Base-by-base conservation (phyloP, 768 basidiomycete genomes). In the Dioszegia aurantiaca region DNA sequence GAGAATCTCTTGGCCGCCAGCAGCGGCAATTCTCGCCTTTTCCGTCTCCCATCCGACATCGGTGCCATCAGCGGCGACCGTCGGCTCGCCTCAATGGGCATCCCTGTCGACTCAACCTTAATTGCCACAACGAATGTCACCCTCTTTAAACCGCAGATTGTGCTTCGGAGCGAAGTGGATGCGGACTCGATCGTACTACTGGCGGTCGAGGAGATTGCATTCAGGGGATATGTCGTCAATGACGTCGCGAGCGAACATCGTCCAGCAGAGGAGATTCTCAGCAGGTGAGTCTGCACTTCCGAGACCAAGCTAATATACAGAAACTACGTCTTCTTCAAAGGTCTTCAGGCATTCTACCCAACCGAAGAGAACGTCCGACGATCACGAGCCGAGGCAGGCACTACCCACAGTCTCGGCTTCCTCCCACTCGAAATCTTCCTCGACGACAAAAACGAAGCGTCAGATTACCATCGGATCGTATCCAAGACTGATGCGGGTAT, bases 371-470 rank as follows among this genome's bases (percentile, higher is more conserved):
- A 61, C 3, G 46, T 65, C 33, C 42, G 52, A 4, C 46, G 61
- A 17, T 61, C 61, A 1, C 60, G 62, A 43, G 31, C 58, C 9
- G 26, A 61, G n/a, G 36, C 47, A 21, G 44, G 62, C 37, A 33
- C 48, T 8, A 31, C 59, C 0, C 60, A 58, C 10, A 63, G 59
- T 2, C 48, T 62, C 0, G 63, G 70, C 23, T 78, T 73, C 82
- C 84, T 98, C 26, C 93, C 93, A n/a, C 80, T 92, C 23, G 93
- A 98, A 77, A 87, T 92, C 40, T 77, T 93, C 51, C 84, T 94
- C 56, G 91, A 97, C 77, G 82, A 86, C 51, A 83, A 86, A 43
- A 88, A 87, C 69, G 88, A 92, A 77, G 87, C 85, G 60, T 80
- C 81, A 46, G 84, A 84, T 47, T 94, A 94, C 74, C 90, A 94